A percentile compares a stretch with the other conserved stretches of the same genome.
phyloP scores from a whole-genome alignment of 2,329 filamentous ascomycete genomes.

The Verticillium nubilum region DNA sequence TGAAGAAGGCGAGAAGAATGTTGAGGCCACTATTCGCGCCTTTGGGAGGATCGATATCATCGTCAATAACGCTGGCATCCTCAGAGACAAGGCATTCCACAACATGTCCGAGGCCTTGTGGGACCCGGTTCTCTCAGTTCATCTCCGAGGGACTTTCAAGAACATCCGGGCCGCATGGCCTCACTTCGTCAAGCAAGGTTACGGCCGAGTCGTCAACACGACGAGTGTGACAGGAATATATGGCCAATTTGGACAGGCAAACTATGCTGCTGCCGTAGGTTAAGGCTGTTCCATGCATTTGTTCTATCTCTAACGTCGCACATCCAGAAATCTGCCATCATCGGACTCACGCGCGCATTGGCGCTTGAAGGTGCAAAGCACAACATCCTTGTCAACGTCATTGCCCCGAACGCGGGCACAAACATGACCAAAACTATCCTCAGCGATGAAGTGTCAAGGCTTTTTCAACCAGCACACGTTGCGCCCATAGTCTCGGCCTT shows the following conservation, averaged over 20 bases:
- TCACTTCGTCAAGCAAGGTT: slow-evolving; percentile 97
- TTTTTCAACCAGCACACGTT: slow-evolving; percentile 98
- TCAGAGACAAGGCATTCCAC: slow-evolving; percentile 93
- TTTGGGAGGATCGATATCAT: slow-evolving; percentile 93
- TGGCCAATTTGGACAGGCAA: slow-evolving; percentile 97
- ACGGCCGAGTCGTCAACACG: slow-evolving; percentile 93
- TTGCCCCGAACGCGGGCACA: slow-evolving; percentile 94
- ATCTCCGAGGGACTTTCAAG: slow-evolving; percentile 93
- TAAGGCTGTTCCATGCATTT: neutral
- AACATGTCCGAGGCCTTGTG: slow-evolving; percentile 97
- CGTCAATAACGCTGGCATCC: slow-evolving; percentile 96
- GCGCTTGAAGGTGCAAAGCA: slow-evolving; percentile 93
- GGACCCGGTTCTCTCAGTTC: slow-evolving; percentile 88
- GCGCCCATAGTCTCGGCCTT: slow-evolving; percentile 87
- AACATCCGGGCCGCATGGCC: slow-evolving; percentile 97
- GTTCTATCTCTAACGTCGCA: slow-evolving; percentile 11
- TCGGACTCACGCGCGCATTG: slow-evolving; percentile 89
- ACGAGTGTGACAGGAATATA: slow-evolving; percentile 97
- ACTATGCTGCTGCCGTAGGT: slow-evolving; percentile 85
- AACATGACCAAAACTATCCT: slow-evolving; percentile 91
- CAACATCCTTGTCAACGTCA: slow-evolving; percentile 97
- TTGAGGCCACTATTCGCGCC: slow-evolving; percentile 89
- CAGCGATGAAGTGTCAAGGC: slow-evolving; percentile 96
- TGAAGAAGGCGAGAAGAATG: slow-evolving; percentile 83
- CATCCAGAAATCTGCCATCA: slow-evolving; percentile 78